Evolutionary conservation across 768 basidiomycete genomes (phyloP).

Genomic region (Hydnomerulius pinastri): DNA sequence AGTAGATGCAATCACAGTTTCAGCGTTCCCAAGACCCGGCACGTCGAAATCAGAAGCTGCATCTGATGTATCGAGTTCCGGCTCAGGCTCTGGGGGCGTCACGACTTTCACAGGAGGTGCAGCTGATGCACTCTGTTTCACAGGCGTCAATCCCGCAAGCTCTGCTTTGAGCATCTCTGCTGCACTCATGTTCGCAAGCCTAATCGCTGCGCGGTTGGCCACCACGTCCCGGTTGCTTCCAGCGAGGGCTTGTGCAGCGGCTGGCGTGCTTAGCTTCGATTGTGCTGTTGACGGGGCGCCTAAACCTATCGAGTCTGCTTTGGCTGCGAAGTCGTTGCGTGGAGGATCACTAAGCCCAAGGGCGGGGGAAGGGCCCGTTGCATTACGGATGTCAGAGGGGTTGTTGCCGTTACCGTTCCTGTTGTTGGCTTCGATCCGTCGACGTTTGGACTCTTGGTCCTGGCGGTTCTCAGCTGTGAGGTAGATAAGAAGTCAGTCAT

Average conservation of each 20-base stretch:
- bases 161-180: conserved; percentile 94
- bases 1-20: conserved; percentile 19
- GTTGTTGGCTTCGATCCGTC: conserved; percentile 55
- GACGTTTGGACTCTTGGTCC: conserved; percentile 87
- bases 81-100: conserved; percentile 18
- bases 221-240: conserved; percentile 92
- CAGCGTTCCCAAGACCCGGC: conserved; percentile 34
- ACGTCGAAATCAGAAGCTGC: conserved; percentile 36
- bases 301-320: conserved; percentile 76
- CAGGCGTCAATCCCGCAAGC: conserved; percentile 56
- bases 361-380: conserved; percentile 31
- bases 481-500: conserved; percentile 13
- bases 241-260: conserved; percentile 71
- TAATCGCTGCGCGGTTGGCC: conserved; percentile 84
- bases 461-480: conserved; percentile 89
- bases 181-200: conserved; percentile 96
- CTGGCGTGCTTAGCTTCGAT: conserved; percentile 56
- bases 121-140: conserved; percentile 37
- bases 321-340: conserved; percentile 70
- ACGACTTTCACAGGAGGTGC: conserved; percentile 36
- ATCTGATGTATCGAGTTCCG: conserved; percentile 25
- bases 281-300: conserved; percentile 63
- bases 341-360: conserved; percentile 29
- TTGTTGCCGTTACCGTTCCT: conserved; percentile 50
- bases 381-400: conserved; percentile 33